Base-by-base conservation (phyloP, 192 early-diverging fungal species). In the Gryganskiella cystojenkinii region DNA sequence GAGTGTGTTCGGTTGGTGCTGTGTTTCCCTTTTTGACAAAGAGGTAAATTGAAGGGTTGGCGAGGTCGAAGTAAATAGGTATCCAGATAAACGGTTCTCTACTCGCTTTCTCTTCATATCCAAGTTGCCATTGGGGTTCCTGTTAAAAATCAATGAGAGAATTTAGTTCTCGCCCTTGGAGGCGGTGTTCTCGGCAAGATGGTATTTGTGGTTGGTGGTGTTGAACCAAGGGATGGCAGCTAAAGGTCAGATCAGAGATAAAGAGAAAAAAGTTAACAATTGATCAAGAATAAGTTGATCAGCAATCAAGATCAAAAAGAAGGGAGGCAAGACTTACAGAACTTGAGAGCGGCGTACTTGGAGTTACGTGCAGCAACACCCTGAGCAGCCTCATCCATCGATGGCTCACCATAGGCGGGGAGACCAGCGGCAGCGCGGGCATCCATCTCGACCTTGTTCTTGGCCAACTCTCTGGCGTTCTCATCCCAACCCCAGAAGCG, bases 401-500 rank as follows among this genome's bases (percentile, higher is more conserved):
- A 66, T 22, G 85, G 85, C 4, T 75, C 78, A 19, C 91, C 91
- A 64, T 93, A 88, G 64, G 92, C 81, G 27, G 90, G 69, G 65
- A 91, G 90, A 43, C 93, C 93, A 69, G 87, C 81, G 46, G 84
- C 87, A 66, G 87, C 76, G 20, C 86, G 82, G 45, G 86, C 83
- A 25, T 56, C 62, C 81, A 91, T 88, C 82, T 94, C 93, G 24
- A 63, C 67, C 25, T 80, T 82, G 82, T 92, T 88, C 82, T 80
- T 89, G 56, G 81, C 85, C 34, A 89, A 89, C 81, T 99, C 97
- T 44, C 86, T 82, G 44, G 80, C 81, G 81, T 99, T 99, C 81
- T 99, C 97, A 25, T 79, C 81, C 84, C 91, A 92, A 31, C 97
- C 97, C 91, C 91, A 96, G 86, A 99, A 99, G 70, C 96, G 89